Evolutionary conservation across 2,329 filamentous ascomycete species (phyloP).

Genomic region (Fusarium armeniacum): DNA sequence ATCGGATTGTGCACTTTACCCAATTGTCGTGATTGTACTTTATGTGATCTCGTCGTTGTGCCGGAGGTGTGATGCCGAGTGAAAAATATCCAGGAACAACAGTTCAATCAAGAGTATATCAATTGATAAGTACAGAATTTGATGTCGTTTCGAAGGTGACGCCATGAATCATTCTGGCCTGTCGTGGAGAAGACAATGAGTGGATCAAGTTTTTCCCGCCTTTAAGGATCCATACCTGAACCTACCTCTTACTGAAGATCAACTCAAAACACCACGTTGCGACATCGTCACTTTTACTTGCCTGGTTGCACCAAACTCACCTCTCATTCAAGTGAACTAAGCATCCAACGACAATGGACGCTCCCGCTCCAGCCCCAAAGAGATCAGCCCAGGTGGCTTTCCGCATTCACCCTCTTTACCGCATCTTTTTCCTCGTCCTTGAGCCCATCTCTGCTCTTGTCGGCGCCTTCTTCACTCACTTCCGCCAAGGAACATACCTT

Average conservation of each 20-base stretch:
- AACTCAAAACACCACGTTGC: constrained; percentile 28
- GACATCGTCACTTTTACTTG: background rate
- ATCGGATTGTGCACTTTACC: no score
- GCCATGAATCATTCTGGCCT: no score
- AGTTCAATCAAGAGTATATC: no score
- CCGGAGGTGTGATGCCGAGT: no score
- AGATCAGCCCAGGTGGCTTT: constrained; percentile 54
- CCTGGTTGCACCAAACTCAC: constrained; percentile 7
- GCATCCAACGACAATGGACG: constrained; percentile 42
- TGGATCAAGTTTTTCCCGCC: constrained; percentile 50
- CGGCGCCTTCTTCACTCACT: constrained; percentile 67
- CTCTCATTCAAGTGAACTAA: background rate
- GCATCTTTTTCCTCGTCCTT: constrained; percentile 80
- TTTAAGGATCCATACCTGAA: constrained; percentile 21
- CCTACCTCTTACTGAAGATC: background rate
- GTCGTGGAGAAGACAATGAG: constrained; percentile 36
- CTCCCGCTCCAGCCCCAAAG: constrained; percentile 28
- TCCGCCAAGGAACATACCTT: constrained; percentile 70
- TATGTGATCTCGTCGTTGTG: no score
- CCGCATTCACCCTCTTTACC: constrained; percentile 72
- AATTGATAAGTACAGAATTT: no score
- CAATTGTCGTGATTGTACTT: no score
- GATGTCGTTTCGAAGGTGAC: no score
- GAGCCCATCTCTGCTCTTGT: constrained; percentile 71
- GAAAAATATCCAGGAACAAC: no score